Percentiles rank a stretch among this genome's conserved stretches.
These are phyloP conservation scores for Mrakia frigida DNA, from an alignment of 768 basidiomycete species.

Conservation along the genomic window DNA sequence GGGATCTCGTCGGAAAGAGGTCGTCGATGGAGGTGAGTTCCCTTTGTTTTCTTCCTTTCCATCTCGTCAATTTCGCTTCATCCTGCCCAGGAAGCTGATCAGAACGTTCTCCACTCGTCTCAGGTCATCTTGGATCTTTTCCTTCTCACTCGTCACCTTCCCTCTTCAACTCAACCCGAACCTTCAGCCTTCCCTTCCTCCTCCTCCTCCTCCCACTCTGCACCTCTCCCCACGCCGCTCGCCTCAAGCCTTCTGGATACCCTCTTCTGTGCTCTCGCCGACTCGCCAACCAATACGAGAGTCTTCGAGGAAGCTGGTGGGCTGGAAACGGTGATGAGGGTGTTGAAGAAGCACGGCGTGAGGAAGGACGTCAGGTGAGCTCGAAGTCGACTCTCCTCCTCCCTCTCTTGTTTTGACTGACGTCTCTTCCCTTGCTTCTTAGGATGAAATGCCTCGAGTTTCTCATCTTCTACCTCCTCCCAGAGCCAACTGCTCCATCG, in stretches of 20 bases:
- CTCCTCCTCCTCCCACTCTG: constrained; percentile 28
- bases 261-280: constrained; percentile 80
- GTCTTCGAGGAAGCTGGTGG: constrained; percentile 72
- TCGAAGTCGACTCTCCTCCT: background rate
- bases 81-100: constrained; percentile 54
- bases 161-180: constrained; percentile 29
- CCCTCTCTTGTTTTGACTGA: too few species aligned
- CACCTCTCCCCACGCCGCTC: constrained; percentile 48
- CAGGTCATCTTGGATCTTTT: constrained; percentile 29
- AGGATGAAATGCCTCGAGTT: constrained; percentile 97
- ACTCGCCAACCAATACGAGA: constrained; percentile 67
- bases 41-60: constrained; percentile 52
- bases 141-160: constrained; percentile 32
- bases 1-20: constrained; percentile 62
- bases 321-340: constrained; percentile 74
- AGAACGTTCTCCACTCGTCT: constrained; percentile 8
- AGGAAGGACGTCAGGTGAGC: constrained; percentile 77
- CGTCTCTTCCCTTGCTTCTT: background rate
- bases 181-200: background rate
- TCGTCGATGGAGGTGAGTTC: constrained; percentile 37
- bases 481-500: constrained; percentile 50
- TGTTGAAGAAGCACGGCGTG: constrained; percentile 77
- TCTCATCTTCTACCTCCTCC: constrained; percentile 87
- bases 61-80: constrained; percentile 52
- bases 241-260: constrained; percentile 75